Conservation (phyloP, 768 basidiomycete species). For the Serpula lacrymans region DNA sequence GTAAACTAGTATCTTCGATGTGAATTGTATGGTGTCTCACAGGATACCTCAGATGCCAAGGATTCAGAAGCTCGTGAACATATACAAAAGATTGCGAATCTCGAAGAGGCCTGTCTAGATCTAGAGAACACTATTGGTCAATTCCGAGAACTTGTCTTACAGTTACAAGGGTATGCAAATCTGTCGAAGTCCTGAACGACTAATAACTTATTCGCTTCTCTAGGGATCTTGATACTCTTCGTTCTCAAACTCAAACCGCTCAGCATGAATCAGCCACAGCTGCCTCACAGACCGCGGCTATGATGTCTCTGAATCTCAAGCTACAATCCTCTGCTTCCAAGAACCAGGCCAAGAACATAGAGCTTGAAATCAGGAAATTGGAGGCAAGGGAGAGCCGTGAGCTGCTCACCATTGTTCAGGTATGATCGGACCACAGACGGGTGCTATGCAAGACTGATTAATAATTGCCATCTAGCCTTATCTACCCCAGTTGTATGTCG, state of each 20-base stretch:
- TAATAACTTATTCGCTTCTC: constrained; percentile 3
- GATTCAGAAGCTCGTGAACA: constrained; percentile 72
- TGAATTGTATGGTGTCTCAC: constrained; percentile 3
- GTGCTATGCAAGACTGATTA: constrained; percentile 1
- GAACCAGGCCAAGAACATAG: constrained; percentile 86
- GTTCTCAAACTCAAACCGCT: constrained; percentile 80
- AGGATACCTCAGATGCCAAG: constrained; percentile 58
- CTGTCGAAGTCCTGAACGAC: background rate
- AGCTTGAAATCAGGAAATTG: constrained; percentile 81
- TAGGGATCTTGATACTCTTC: constrained; percentile 84
- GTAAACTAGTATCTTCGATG: constrained; percentile 39
- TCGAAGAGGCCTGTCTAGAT: constrained; percentile 83
- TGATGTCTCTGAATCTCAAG: constrained; percentile 93
- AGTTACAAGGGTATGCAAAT: constrained; percentile 65
- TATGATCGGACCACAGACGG: constrained; percentile 30
- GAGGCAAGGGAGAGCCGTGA: constrained; percentile 83
- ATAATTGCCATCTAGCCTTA: constrained; percentile 60
- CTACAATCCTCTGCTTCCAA: constrained; percentile 89
- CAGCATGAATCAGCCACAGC: constrained; percentile 81
- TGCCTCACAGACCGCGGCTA: constrained; percentile 84
- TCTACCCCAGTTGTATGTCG: constrained; percentile 85
- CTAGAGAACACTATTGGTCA: constrained; percentile 85
- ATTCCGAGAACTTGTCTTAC: constrained; percentile 88
- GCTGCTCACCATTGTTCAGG: constrained; percentile 80
- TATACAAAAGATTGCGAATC: constrained; percentile 52